Percentiles rank a stretch among this genome's conserved stretches.
These are phyloP conservation scores for Candida ulmi DNA, from an alignment of 805 yeast species.

Conservation along the genomic window DNA sequence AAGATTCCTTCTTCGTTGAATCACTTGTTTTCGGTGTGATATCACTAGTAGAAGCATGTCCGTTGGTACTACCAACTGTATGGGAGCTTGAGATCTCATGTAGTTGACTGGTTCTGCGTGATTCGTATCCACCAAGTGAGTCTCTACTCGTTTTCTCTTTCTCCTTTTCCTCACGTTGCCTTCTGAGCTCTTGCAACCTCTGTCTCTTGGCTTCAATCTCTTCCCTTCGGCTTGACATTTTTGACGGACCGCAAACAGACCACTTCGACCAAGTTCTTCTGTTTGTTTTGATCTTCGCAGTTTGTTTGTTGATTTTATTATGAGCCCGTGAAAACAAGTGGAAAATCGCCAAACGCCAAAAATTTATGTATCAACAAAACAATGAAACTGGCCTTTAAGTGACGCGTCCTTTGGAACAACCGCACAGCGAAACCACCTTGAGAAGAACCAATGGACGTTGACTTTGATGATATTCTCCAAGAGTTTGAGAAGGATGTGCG, in stretches of 20 bases:
- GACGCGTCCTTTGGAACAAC: background rate
- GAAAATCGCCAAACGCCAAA: background rate
- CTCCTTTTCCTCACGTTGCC: conserved; percentile 33
- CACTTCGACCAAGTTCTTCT: no score
- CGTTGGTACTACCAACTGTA: background rate
- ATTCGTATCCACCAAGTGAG: background rate
- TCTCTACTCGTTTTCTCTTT: conserved; percentile 1
- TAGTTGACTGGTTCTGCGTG: background rate
- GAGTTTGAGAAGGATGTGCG: conserved; percentile 53
- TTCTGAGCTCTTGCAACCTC: conserved; percentile 45
- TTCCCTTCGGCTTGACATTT: conserved; percentile 27
- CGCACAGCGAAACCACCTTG: no score
- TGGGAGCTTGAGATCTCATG: background rate
- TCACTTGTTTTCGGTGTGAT: background rate
- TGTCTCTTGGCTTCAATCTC: conserved; percentile 49
- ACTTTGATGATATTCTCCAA: conserved; percentile 64
- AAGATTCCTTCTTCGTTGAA: background rate
- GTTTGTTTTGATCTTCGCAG: background rate
- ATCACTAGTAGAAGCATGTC: background rate
- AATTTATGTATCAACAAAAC: no score
- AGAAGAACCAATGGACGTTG: conserved; percentile 38
- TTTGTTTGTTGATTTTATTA: background rate
- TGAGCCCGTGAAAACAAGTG: no score
- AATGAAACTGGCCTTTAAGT: no score
- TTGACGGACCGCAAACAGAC: no score